Evolutionary conservation across 1,139 yeast genomes (phyloP), one percentile per base, ranked within the genome.

Genomic region (Saccharomyces hybrid): DNA sequence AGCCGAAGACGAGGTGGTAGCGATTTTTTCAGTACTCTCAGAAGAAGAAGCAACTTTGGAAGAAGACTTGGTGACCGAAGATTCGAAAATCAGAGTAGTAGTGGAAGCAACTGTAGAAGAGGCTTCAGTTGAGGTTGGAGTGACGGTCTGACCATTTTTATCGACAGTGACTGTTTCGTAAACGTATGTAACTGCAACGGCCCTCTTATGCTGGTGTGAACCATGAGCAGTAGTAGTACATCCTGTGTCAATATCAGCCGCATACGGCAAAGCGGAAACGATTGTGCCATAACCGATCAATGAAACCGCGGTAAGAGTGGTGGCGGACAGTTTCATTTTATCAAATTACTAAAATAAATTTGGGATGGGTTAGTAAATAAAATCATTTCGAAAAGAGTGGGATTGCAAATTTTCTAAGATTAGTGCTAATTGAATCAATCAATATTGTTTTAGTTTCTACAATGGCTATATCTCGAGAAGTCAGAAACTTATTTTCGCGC

Each of bases 151-250:
- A 58, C 95, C 95, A 51, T 78, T 67, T 58, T 78, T 81, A 70
- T 88, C 84, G 58, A 88, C 95, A 57, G 85, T 78, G 59, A 84
- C 82, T 48, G 91, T 84, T 64, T 83, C 84, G 71, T 87, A 88
- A 58, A 86, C 91, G 71, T 85, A 84, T 70, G 88, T 88, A 64
- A 87, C 82, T 57, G 88, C 95, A 61, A 85, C 82, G 52, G 88
- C 88, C 75, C 90, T 82, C 75, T 83, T 84, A 64, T 78, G 81
- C 71, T 84, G 87, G 73, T 86, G 95, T 48, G 60, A 57, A 25
- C 57, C 58, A 50, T 56, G 58, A n/a, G 47, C 50, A 29, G 53
- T 51, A n/a, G 50, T 48, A 25, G 53, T 51, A 9, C 44, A 38
- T 4, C 19, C 44, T 13, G 41, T 14, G 19, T 5, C 49, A 46